These are phyloP conservation scores for Nannochloropsis oceanica DNA, from an alignment of 108 stramenopile genomes.

Conservation along the genomic window DNA sequence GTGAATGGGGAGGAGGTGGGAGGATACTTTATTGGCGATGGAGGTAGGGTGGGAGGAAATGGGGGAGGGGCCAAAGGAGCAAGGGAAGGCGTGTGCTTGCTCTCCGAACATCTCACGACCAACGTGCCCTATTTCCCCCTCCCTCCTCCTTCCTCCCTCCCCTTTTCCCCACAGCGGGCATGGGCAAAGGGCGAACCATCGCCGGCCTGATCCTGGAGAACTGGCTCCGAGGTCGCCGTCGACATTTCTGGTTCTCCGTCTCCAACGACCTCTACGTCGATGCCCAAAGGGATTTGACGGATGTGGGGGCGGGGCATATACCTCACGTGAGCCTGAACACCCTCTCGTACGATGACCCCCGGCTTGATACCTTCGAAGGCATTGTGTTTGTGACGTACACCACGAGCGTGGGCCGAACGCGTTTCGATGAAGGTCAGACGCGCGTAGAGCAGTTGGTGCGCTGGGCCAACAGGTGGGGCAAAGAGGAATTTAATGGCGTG, in stretches of 20 bases:
- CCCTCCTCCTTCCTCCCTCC: not conserved
- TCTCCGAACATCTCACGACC: not conserved
- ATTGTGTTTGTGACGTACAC: constrained; percentile 46
- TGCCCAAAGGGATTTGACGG: constrained; percentile 23
- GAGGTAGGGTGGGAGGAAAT: constrained; percentile 31
- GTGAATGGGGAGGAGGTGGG: constrained; percentile 38
- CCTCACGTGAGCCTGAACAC: not conserved
- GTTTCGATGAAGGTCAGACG: not conserved
- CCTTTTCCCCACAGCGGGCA: constrained; percentile 20
- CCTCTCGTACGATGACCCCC: not conserved
- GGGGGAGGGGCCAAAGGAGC: not conserved
- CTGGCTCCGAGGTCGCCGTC: constrained; percentile 9
- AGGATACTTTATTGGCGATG: constrained; percentile 66
- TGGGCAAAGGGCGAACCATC: constrained; percentile 53
- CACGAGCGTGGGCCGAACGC: constrained; percentile 27
- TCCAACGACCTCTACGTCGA: constrained; percentile 21
- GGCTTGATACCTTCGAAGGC: constrained; percentile 5
- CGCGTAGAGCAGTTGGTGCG: constrained; percentile 45
- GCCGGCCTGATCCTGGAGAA: constrained; percentile 34
- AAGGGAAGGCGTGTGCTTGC: too few species aligned
- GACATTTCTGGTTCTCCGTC: constrained; percentile 28
- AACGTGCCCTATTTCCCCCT: not conserved
- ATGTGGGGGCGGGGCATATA: constrained; percentile 10
- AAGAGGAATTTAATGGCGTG: constrained; percentile 30
- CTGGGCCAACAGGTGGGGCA: constrained; percentile 42